A percentile compares a stretch with the other conserved stretches of the same genome.
These are phyloP conservation scores for Aspergillus tanneri DNA, from an alignment of 2,329 filamentous ascomycete species.

Conservation along the genomic window DNA sequence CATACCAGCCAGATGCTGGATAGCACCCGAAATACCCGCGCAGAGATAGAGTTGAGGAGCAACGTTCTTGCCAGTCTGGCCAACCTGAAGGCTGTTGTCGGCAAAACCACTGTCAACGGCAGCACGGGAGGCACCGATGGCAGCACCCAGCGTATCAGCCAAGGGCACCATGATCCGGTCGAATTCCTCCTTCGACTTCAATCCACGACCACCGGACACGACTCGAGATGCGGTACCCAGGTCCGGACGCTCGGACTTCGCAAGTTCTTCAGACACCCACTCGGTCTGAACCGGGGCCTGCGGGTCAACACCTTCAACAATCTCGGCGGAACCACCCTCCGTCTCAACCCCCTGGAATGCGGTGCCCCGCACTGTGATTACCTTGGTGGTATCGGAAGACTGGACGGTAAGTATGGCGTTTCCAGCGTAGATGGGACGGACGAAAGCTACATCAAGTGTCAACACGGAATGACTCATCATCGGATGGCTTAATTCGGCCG, in stretches of 20 bases:
- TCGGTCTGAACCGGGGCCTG: conserved; percentile 71
- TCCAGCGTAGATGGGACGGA: conserved; percentile 94
- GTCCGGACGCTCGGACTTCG: conserved; percentile 91
- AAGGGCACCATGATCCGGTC: conserved; percentile 88
- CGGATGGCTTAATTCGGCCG: neutral
- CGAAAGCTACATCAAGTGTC: conserved; percentile 62
- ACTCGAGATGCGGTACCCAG: conserved; percentile 85
- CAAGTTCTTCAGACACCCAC: conserved; percentile 91
- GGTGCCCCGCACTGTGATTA: conserved; percentile 90
- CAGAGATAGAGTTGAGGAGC: conserved; percentile 94
- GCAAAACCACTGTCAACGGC: conserved; percentile 97
- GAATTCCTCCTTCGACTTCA: conserved; percentile 98
- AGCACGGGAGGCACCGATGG: conserved; percentile 89
- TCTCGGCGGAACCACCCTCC: conserved; percentile 69
- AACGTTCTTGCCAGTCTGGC: conserved; percentile 98
- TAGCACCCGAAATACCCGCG: conserved; percentile 93
- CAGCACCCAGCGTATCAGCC: conserved; percentile 89
- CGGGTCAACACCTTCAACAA: conserved; percentile 82
- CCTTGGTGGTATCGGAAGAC: conserved; percentile 78
- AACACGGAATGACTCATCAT: conserved; percentile 23
- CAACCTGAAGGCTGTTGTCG: conserved; percentile 96
- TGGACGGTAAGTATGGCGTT: conserved; percentile 97
- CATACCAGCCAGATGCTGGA: conserved; percentile 98
- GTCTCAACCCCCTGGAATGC: conserved; percentile 76
- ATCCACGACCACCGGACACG: conserved; percentile 86